Evolutionary conservation across 495 filamentous ascomycete species (phyloP), one percentile per base, ranked within the genome.

Genomic region (Aspergillus nidulans): DNA sequence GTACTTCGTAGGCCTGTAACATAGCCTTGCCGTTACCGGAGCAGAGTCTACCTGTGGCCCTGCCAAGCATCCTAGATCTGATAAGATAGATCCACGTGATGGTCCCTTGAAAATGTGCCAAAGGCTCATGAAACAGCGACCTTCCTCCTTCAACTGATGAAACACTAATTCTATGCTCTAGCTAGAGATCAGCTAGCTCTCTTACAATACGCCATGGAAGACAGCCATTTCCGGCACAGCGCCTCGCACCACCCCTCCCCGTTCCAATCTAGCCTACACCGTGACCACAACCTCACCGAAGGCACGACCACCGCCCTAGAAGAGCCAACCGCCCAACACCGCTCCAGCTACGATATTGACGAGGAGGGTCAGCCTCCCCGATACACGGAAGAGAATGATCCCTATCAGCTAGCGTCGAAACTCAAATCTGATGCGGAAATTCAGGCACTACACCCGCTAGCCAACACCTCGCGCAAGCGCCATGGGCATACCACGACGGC

Each of bases 351-450:
- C 21, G 87, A 91, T 60, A 12, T 34, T 12, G 30, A 34, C 30
- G 74, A 88, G 49, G 91, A 95, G 72, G 78, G 81, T 52, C 81
- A 85, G 34, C 74, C 75, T n/a, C 81, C 75, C 41, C 76, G 68
- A 42, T 85, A 87, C 67, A 85, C 77, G 28, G 61, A 59, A 16
- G 80, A 78, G 41, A 85, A 81, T 58, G 94, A 98, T 65, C 94
- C 94, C 0, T 92, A 88, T 68, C 82, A 83, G 53, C 84, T 98
- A 1, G 87, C 90, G 3, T 83, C 82, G 5, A 84, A 81, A 39
- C 79, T 92, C 55, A 98, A 97, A 72, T 79, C 88, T 32, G 72
- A 84, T 13, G 80, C 79, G 16, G 90, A 97, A 68, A 85, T 98
- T 56, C 80, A 83, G 19, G 76, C 80, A 52, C 92, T 98, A 58